These are phyloP conservation scores for Nicotiana obtusifolia DNA, from an alignment of 257 asterid genomes.

Conservation along the genomic window DNA sequence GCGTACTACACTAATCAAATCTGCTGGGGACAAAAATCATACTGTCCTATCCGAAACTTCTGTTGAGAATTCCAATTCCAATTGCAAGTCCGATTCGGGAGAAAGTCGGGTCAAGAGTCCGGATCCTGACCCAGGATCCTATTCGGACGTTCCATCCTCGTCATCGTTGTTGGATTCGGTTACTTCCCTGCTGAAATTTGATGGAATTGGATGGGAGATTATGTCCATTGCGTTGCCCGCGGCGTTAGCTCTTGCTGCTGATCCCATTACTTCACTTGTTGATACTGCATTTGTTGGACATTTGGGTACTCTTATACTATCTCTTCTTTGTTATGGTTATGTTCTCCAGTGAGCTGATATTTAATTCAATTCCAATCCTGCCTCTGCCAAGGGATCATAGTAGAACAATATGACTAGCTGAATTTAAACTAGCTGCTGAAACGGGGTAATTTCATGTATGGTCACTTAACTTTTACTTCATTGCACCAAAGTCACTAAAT, in stretches of 20 bases:
- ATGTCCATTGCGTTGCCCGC: slow-evolving; percentile 84
- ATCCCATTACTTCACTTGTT: slow-evolving; percentile 76
- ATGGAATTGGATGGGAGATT: slow-evolving; percentile 65
- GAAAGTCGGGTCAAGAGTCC: slow-evolving; percentile 12
- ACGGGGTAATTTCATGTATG: too few species aligned
- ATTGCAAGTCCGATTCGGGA: slow-evolving; percentile 6
- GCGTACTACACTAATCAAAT: slow-evolving; percentile 19
- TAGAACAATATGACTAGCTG: neutral
- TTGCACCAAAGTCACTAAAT: too few species aligned
- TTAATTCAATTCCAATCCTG: neutral
- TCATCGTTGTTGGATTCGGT: slow-evolving; percentile 10
- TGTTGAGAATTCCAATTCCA: slow-evolving; percentile 15
- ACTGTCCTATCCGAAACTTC: slow-evolving; percentile 15
- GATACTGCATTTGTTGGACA: slow-evolving; percentile 92
- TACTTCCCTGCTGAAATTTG: slow-evolving; percentile 35
- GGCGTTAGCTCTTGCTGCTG: slow-evolving; percentile 88
- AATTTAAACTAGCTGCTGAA: neutral
- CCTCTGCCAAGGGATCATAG: neutral
- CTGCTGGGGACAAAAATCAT: slow-evolving; percentile 28
- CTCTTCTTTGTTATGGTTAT: neutral
- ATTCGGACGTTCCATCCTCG: slow-evolving; percentile 9
- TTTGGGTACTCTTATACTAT: slow-evolving; percentile 46
- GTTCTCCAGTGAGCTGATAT: neutral
- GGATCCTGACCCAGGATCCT: slow-evolving; percentile 21
- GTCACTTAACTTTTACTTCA: too few species aligned